Base-by-base conservation (phyloP, 768 basidiomycete genomes). In the Tubosaeta sp. region DNA sequence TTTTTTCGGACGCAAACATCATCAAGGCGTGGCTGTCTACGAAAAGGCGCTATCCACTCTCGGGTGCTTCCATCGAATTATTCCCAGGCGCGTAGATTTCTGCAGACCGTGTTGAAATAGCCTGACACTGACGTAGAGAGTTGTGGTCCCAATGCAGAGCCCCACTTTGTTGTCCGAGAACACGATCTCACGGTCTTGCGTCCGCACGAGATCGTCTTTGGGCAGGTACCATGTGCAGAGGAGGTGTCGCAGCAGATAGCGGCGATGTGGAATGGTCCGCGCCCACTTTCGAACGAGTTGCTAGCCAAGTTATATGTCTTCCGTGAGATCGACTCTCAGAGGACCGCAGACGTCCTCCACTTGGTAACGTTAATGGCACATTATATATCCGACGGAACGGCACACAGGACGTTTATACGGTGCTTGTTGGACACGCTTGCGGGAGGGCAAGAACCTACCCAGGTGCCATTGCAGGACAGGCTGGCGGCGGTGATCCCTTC, bases 311-410 rank as follows among this genome's bases (percentile, higher is more conserved):
- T 82, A 1, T 66, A 72, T 42, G 59, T 82, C 48, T 65, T 79
- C 19, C 64, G 59, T 45, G 72, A 73, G 49, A 63, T 60, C 6
- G 43, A 25, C 29, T 5, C 49, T 10, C 73, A 77, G 56, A 51
- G 60, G 12, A 44, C 2, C 27, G 27, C 64, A 2, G 65, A 68
- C 16, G 60, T 51, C 6, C 65, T 74, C 43, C 76, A 82, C 54
- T 35, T 81, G 41, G 45, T 80, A 22, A 58, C 78, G 19, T 59
- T 73, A 35, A 62, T 72, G 14, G 72, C 80, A 1, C 82, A 84
- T 59, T 65, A 67, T 43, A 75, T 83, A 38, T 71, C 76, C 0
- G 82, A 84, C 58, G 78, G 75, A 16, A 71, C 71, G 39, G 68
- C 74, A 11, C 76, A 72, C 51, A 51, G 57, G 8, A 73, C 72